These are phyloP conservation scores for Apostasia shenzhenica DNA, from an alignment of 106 monocot species.

Conservation along the genomic window DNA sequence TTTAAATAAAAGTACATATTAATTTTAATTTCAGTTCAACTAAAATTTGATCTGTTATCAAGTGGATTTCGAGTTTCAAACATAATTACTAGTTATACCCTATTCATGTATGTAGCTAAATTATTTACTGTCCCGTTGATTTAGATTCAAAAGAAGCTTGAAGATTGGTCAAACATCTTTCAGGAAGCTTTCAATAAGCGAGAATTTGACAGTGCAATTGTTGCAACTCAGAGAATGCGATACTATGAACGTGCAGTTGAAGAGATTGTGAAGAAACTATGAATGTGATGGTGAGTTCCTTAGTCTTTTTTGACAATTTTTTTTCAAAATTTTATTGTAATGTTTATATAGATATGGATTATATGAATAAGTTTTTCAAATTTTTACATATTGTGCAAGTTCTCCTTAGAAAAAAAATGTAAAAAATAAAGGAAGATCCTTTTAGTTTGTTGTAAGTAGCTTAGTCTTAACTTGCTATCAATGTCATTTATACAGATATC, in stretches of 20 bases:
- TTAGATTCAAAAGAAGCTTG: slow-evolving; percentile 51
- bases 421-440: no score
- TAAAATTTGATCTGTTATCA: background rate
- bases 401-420: no score
- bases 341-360: no score
- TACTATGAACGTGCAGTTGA: slow-evolving; percentile 86
- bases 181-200: slow-evolving; percentile 40
- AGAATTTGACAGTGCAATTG: slow-evolving; percentile 42
- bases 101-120: background rate
- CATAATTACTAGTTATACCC: background rate
- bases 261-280: slow-evolving; percentile 79
- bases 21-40: background rate
- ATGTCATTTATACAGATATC: no score
- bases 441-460: no score
- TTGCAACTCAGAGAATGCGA: slow-evolving; percentile 64
- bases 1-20: background rate
- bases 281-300: background rate
- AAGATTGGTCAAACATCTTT: slow-evolving; percentile 51
- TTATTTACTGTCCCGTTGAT: background rate
- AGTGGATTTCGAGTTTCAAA: background rate
- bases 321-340: no score
- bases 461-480: no score
- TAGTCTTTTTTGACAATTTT: no score
- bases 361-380: no score
- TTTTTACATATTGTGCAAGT: no score